Evolutionary conservation across 148 eudicot genomes (phyloP).

Genomic region (Hydrangea macrophylla): DNA sequence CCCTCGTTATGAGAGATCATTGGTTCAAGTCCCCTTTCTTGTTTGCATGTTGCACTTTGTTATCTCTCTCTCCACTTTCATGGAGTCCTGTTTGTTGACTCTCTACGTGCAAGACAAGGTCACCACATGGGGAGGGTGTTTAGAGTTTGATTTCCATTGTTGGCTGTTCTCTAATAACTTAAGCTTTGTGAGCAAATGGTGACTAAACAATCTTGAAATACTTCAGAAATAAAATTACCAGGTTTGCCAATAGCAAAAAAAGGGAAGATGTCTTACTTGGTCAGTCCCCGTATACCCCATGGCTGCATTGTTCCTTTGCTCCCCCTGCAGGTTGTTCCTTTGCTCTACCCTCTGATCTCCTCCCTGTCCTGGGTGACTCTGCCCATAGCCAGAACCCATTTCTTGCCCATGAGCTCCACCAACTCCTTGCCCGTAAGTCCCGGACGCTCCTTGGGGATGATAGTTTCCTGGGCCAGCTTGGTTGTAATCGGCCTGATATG

Average conservation of each 20-base stretch:
- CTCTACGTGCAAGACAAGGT: too few species aligned
- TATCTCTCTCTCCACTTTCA: too few species aligned
- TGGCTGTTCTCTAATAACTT: too few species aligned
- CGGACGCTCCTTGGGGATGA: constrained; percentile 29
- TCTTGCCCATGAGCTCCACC: constrained; percentile 18
- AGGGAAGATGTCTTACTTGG: constrained; percentile 37
- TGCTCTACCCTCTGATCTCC: constrained; percentile 31
- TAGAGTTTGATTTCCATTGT: too few species aligned
- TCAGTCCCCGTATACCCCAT: constrained; percentile 26
- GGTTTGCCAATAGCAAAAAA: background rate
- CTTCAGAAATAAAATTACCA: background rate
- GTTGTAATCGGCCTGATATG: constrained; percentile 33
- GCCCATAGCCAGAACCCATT: constrained; percentile 14
- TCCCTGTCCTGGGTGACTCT: constrained; percentile 18
- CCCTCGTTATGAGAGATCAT: too few species aligned
- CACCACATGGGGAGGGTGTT: too few species aligned
- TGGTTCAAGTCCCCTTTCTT: too few species aligned
- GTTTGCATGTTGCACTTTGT: too few species aligned
- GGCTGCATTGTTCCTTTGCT: constrained; percentile 33
- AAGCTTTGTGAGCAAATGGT: too few species aligned
- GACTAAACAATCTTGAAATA: background rate
- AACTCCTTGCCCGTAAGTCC: constrained; percentile 24
- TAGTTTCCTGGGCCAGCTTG: constrained; percentile 29
- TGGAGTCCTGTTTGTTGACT: too few species aligned
- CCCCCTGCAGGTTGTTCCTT: constrained; percentile 24